Evolutionary conservation across 2,329 filamentous ascomycete genomes (phyloP).

Genomic region (Huntiella abstrusa): DNA sequence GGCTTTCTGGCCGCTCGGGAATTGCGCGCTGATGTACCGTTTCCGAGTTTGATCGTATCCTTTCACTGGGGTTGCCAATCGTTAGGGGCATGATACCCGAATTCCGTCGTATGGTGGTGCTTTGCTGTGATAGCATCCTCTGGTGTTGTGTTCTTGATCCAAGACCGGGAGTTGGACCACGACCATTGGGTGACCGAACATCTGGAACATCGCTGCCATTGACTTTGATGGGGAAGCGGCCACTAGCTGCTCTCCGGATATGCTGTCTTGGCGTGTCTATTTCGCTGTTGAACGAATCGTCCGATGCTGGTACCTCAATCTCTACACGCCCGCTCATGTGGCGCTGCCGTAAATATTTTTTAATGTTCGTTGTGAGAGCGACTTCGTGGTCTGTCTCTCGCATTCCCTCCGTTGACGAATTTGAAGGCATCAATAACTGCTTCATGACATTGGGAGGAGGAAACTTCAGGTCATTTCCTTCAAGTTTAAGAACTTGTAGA

Average conservation of each 20-base stretch:
- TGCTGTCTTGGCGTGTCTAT: conserved; percentile 62
- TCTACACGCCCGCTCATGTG: conserved; percentile 33
- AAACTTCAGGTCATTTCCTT: conserved; percentile 70
- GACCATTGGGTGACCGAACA: conserved; percentile 43
- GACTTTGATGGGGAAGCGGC: conserved; percentile 50
- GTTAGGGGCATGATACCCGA: conserved; percentile 47
- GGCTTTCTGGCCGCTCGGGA: conserved; percentile 32
- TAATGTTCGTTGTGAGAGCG: conserved; percentile 40
- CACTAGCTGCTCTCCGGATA: conserved; percentile 41
- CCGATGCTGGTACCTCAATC: conserved; percentile 34
- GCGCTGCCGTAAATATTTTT: conserved; percentile 38
- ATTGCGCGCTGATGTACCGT: conserved; percentile 29
- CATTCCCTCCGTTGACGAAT: conserved; percentile 31
- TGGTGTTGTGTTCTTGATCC: conserved; percentile 60
- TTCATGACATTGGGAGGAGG: conserved; percentile 49
- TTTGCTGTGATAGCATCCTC: conserved; percentile 53
- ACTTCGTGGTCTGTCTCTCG: conserved; percentile 46
- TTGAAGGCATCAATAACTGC: conserved; percentile 35
- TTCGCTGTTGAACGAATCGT: conserved; percentile 50
- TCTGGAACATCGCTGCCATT: conserved; percentile 53
- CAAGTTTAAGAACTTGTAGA: conserved; percentile 72
- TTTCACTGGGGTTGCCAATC: conserved; percentile 51
- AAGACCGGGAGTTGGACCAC: conserved; percentile 44
- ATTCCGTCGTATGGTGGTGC: conserved; percentile 41
- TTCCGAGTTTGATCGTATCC: conserved; percentile 47